Evolutionary conservation across 164 flowering plant species (phyloP).

Genomic region (Akebia trifoliata): DNA sequence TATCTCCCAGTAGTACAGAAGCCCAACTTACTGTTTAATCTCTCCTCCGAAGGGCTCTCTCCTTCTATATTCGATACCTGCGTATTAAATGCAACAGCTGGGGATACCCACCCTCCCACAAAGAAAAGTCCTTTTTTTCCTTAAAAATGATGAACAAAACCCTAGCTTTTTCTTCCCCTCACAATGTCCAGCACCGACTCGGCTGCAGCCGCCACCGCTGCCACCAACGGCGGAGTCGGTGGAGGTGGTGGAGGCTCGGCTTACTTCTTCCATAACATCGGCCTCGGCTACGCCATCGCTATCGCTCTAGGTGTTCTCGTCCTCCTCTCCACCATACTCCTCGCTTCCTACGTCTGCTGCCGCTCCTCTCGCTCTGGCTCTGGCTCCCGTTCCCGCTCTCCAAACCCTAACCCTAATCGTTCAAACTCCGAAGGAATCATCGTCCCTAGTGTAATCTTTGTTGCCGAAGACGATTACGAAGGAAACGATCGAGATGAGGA

Average conservation of each 20-base stretch:
- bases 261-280: conserved; percentile 21
- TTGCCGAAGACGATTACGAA: conserved; percentile 47
- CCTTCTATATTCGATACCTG: not conserved
- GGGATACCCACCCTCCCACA: conserved; percentile 11
- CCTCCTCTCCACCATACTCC: conserved; percentile 46
- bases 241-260: conserved; percentile 7
- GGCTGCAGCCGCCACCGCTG: conserved; percentile 16
- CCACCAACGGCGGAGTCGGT: conserved; percentile 12
- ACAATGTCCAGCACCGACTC: conserved; percentile 15
- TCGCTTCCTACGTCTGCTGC: conserved; percentile 56
- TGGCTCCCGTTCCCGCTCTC: conserved; percentile 4
- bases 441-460: conserved; percentile 48
- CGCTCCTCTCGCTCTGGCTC: conserved; percentile 29
- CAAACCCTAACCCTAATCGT: conserved; percentile 8
- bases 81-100: conserved; percentile 13
- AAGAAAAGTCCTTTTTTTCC: not conserved
- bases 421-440: conserved; percentile 24
- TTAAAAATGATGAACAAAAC: conserved; percentile 18
- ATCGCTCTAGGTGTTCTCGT: conserved; percentile 51
- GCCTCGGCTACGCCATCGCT: conserved; percentile 53
- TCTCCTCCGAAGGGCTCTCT: too few relatives aligned
- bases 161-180: not conserved
- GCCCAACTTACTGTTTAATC: too few relatives aligned
- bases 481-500: too few relatives aligned
- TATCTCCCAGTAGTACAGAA: too few relatives aligned